phyloP scores from a whole-genome alignment of 805 yeast genomes.

The Metschnikowia koreensis region DNA sequence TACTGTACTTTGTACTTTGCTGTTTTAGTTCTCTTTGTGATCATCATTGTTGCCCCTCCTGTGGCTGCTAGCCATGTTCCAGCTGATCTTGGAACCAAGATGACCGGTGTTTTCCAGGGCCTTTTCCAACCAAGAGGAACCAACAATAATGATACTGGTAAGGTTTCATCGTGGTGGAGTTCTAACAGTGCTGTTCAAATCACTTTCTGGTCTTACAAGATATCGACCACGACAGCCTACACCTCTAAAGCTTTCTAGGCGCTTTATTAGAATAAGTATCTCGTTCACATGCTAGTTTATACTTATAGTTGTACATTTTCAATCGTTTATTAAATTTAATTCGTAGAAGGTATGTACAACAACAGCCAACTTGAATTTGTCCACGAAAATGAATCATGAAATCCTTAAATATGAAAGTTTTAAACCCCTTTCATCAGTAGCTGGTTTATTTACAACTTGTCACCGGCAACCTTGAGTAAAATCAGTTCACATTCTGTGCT shows the following conservation, averaged over 20 bases:
- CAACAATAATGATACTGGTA: conserved; percentile 81
- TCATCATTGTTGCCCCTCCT: conserved; percentile 88
- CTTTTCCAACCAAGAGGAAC: conserved; percentile 87
- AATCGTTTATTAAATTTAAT: conserved; percentile 1
- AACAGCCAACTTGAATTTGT: too few relatives aligned
- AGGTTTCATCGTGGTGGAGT: conserved; percentile 23
- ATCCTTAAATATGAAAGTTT: neutral
- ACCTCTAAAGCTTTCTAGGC: conserved; percentile 49
- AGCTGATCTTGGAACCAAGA: conserved; percentile 29
- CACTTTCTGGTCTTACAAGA: conserved; percentile 49
- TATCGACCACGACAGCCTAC: conserved; percentile 54
- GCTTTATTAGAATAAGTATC: neutral
- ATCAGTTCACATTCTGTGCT: conserved; percentile 52
- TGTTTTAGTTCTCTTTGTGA: conserved; percentile 67
- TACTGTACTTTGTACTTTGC: conserved; percentile 79
- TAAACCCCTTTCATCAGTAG: too few relatives aligned
- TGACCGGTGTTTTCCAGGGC: conserved; percentile 52
- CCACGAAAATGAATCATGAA: too few relatives aligned
- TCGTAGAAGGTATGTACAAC: neutral
- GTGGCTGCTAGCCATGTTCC: conserved; percentile 64
- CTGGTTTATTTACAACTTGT: neutral
- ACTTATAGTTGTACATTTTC: conserved; percentile 13
- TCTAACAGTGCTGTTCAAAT: conserved; percentile 22
- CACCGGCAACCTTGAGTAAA: conserved; percentile 20
- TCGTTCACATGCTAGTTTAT: conserved; percentile 6